Evolutionary conservation across 371 early-diverging fungal species (phyloP).

Genomic region (Rhizomucor pusillus): DNA sequence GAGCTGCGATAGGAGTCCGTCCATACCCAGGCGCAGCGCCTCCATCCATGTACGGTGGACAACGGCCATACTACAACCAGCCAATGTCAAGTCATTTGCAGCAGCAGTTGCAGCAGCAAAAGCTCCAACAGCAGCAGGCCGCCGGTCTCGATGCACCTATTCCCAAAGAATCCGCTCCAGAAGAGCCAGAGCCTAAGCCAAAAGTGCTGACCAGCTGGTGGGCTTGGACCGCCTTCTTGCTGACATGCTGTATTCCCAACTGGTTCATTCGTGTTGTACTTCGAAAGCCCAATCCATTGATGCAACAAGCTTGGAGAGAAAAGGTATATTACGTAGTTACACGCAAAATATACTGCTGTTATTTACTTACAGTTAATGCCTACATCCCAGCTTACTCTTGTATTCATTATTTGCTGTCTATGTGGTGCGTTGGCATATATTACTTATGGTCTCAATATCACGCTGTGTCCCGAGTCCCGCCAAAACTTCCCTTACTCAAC

Average conservation of each 20-base stretch:
- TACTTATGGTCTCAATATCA: constrained; percentile 61
- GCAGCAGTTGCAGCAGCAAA: constrained; percentile 48
- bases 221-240: constrained; percentile 51
- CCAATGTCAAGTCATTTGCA: constrained; percentile 45
- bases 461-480: constrained; percentile 43
- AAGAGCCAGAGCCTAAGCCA: constrained; percentile 37
- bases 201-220: constrained; percentile 52
- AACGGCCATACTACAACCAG: constrained; percentile 9
- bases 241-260: constrained; percentile 58
- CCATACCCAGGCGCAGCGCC: background rate
- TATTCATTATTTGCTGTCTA: constrained; percentile 64
- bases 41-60: background rate
- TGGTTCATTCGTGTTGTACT: constrained; percentile 49
- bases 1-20: constrained; percentile 1
- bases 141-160: constrained; percentile 17
- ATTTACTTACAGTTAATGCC: constrained; percentile 1
- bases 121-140: constrained; percentile 29
- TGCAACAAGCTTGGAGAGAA: constrained; percentile 71
- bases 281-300: constrained; percentile 39
- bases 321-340: constrained; percentile 34
- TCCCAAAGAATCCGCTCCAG: background rate
- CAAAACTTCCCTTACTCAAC: constrained; percentile 29
- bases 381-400: constrained; percentile 53
- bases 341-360: background rate
- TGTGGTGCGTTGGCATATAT: constrained; percentile 69